Evolutionary conservation across 331 rosid genomes (phyloP), one percentile per base, ranked within the genome.

Genomic region (Telfairia occidentalis): DNA sequence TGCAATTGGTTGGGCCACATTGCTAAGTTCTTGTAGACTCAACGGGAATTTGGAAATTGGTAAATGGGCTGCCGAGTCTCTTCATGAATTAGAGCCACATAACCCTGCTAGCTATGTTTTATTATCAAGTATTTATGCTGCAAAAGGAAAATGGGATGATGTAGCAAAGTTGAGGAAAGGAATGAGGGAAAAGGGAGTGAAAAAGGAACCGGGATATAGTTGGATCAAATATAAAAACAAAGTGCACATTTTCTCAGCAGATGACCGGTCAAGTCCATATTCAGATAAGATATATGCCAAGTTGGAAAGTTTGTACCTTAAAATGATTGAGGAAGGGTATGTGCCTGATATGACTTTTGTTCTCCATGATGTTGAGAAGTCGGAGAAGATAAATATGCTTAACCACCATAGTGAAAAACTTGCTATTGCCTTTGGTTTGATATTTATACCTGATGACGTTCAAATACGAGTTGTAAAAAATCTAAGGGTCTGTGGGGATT

Each of bases 171-270:
- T 88, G 75, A 87, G 96, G 83, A 89, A 80, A 79, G 90, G 83
- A 63, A 89, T 92, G 96, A 88, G 92, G 78, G 90, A 82, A 12
- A 84, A 82, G 82, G 90, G 90, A 67, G 82, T 86, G 78, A 87
- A 82, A 82, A 92, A 90, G 83, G 96, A 92, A 75, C 97, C 92
- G 0, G 96, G 97, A 71, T 90, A 89, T 79, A 92, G 96, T 81
- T 90, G 97, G 97, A 92, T 90, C 67, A 92, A 92, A 83, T 89
- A 86, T 84, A 89, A 90, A 78, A 88, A 86, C 71, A 78, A 19
- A 82, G 92, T 92, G 72, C 83, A 90, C 60, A 80, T 92, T 77
- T 92, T 92, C 82, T 88, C 96, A 9, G 92, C 97, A 21, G 96
- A 90, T 79, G 92, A 92, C 77, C 77, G 73, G 57, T 90, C 90